phyloP scores from a whole-genome alignment of 2,329 filamentous ascomycete species.

The Aspergillus fructus region DNA sequence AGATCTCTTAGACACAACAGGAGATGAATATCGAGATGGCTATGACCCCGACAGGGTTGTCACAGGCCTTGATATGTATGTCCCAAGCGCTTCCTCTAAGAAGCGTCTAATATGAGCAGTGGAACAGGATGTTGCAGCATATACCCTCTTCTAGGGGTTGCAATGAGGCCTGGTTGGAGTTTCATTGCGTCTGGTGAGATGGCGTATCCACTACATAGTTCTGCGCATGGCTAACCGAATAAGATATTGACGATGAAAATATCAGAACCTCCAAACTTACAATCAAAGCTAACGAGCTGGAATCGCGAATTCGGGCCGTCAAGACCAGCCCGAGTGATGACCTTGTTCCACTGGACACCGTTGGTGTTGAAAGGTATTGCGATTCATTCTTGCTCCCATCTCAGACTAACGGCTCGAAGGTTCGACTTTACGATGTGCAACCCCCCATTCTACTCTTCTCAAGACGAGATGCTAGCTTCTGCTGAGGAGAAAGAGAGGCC shows the following conservation, averaged over 20 bases:
- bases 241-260: slow-evolving; percentile 73
- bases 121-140: slow-evolving; percentile 91
- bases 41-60: slow-evolving; percentile 59
- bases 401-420: slow-evolving; percentile 26
- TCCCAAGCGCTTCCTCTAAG: not conserved
- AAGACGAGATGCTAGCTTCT: slow-evolving; percentile 65
- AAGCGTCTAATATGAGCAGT: slow-evolving; percentile 36
- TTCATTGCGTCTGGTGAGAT: slow-evolving; percentile 65
- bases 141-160: slow-evolving; percentile 79
- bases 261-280: slow-evolving; percentile 67
- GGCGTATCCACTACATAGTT: not conserved
- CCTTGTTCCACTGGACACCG: slow-evolving; percentile 64
- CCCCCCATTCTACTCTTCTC: slow-evolving; percentile 86
- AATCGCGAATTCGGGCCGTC: slow-evolving; percentile 64
- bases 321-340: slow-evolving; percentile 51
- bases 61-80: slow-evolving; percentile 71
- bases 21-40: slow-evolving; percentile 45
- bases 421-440: slow-evolving; percentile 92
- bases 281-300: slow-evolving; percentile 63
- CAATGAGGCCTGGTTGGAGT: slow-evolving; percentile 66
- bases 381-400: not conserved
- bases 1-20: slow-evolving; percentile 70
- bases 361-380: slow-evolving; percentile 25
- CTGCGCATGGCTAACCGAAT: not conserved
- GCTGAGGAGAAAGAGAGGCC: slow-evolving; percentile 65